These are phyloP conservation scores for Suillus variegatus DNA, from an alignment of 768 basidiomycete species.

Conservation along the genomic window DNA sequence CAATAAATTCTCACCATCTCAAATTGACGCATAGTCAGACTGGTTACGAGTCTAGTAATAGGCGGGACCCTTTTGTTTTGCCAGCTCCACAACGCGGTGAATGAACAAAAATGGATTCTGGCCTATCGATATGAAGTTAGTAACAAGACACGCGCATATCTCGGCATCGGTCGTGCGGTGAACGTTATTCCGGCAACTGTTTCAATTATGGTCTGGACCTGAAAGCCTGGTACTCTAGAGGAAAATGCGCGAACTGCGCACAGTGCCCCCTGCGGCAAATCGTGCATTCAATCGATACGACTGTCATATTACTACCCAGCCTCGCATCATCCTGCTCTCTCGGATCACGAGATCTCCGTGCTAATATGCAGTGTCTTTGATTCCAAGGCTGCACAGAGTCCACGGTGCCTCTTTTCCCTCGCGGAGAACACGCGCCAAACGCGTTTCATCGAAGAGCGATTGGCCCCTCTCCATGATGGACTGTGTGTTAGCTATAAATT, in stretches of 20 bases:
- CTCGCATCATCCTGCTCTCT: slow-evolving; percentile 5
- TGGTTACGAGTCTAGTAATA: too few relatives aligned
- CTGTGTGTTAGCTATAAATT: slow-evolving; percentile 26
- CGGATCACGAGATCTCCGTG: slow-evolving; percentile 2
- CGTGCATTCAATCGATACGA: neutral
- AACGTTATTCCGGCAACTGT: neutral
- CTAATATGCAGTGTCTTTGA: neutral
- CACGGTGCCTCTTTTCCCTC: slow-evolving; percentile 23
- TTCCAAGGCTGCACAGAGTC: slow-evolving; percentile 4
- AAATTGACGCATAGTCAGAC: too few relatives aligned
- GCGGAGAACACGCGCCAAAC: slow-evolving; percentile 33
- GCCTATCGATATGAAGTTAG: too few relatives aligned
- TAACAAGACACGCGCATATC: neutral
- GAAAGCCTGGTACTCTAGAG: neutral
- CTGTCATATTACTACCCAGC: neutral
- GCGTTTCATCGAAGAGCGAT: slow-evolving; percentile 22
- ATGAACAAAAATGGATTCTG: too few relatives aligned
- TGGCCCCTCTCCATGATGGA: slow-evolving; percentile 14
- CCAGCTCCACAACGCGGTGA: too few relatives aligned
- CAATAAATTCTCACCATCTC: too few relatives aligned
- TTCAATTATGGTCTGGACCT: neutral
- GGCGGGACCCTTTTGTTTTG: too few relatives aligned
- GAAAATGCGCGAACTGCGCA: neutral
- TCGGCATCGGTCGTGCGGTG: neutral
- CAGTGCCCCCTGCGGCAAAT: neutral